phyloP scores from a whole-genome alignment of 495 filamentous ascomycete species.

The Tuber indicum region DNA sequence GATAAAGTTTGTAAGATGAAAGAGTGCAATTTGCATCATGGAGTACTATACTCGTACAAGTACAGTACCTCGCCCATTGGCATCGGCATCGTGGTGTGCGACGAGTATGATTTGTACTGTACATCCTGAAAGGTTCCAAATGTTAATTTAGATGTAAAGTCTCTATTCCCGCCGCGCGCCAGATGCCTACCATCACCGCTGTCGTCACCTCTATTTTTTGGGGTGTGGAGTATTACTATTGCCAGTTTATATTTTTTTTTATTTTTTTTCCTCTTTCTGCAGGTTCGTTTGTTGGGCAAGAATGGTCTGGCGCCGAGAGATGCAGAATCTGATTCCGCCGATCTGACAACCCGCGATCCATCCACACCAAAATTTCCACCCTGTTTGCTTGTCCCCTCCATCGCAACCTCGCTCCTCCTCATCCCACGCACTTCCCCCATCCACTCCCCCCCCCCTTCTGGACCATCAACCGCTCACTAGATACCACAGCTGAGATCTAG shows the following conservation, averaged over 20 bases:
- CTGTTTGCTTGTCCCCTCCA: not conserved
- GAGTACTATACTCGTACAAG: not conserved
- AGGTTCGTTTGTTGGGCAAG: not conserved
- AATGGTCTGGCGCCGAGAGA: not conserved
- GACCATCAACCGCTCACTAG: not conserved
- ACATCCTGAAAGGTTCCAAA: not conserved
- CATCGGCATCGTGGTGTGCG: not conserved
- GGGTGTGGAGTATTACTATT: not conserved
- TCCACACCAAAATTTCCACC: not conserved
- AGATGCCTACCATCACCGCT: not conserved
- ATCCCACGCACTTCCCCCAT: not conserved
- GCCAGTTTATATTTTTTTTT: not conserved
- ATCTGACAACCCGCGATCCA: slow-evolving; percentile 3
- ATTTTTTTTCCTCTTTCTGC: not conserved
- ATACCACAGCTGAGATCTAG: not conserved
- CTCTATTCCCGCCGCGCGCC: too few relatives aligned
- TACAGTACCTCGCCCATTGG: not conserved
- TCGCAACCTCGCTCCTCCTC: slow-evolving; percentile 1
- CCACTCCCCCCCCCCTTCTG: not conserved
- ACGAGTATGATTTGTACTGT: not conserved
- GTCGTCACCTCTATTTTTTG: not conserved
- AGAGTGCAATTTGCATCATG: not conserved
- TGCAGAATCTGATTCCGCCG: not conserved
- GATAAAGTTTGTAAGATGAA: not conserved
- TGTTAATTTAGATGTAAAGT: not conserved